Evolutionary conservation across 2,329 filamentous ascomycete genomes (phyloP), one percentile per base, ranked within the genome.

Genomic region (Pseudogymnoascus sp.): DNA sequence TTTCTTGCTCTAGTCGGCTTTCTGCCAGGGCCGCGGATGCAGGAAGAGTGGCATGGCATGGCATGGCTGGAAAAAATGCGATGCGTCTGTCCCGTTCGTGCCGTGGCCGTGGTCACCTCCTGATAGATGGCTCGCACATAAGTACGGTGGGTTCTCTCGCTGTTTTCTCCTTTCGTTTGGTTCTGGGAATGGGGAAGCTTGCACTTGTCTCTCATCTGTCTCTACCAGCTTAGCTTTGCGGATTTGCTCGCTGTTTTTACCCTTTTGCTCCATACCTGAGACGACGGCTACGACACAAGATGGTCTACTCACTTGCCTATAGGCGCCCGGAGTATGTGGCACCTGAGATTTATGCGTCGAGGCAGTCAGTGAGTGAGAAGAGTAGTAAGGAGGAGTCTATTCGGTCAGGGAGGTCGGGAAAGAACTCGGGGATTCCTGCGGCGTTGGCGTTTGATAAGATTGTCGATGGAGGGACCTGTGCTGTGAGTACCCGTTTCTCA

Each of bases 381-480:
- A 36, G 44, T 15, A 38, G 13, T 21, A 60, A 38, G n/a, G 50
- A 50, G 13, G 44, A 40, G 26, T 63, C 65, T 28, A 17, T 63
- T 8, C 38, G 61, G 26, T 65, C 64, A 15, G 64, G 64, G 6
- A 65, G 44, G 15, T 65, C 65, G 4, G 36, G 38, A 19, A 40
- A 40, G 19, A 47, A 59, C 31, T n/a, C 78, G 63, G 86, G 87
- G n/a, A 89, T 91, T 66, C 88, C 88, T 0, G 82, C 86, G 26
- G 87, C 87, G 4, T 78, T 93, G 33, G 82, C 85, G 1, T 91
- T 93, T 71, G 89, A 93, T 71, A 86, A 81, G 66, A 91, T 93
- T 73, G 84, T 93, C 68, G 79, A 80, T 50, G 88, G 88, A 15
- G 88, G 86, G 64, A 90, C 88, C 47, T 92, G 89, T 71, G 88